Evolutionary conservation across 495 filamentous ascomycete species (phyloP), one percentile per base, ranked within the genome.

Genomic region (Penicillium arizonense): DNA sequence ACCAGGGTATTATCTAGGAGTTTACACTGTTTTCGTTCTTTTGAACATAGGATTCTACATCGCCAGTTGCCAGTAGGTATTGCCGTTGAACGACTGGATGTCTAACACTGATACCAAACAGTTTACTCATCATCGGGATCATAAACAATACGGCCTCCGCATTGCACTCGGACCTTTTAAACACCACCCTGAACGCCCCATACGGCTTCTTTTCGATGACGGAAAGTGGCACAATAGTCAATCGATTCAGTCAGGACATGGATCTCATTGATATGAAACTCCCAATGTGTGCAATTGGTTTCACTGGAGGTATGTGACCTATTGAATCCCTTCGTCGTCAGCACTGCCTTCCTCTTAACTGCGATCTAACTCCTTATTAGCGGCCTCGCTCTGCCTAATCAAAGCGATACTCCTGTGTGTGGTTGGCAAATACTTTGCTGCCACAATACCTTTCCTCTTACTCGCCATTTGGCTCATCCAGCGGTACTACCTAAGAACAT

Each of bases 231-330:
- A 26, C 18, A 1, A 18, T 18, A 18, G 18, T 1, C 18, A 24
- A 41, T 24, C 16, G 38, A 41, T 44, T 44, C 26, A 44, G 14
- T 12, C 42, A 44, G 12, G 42, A 44, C 14, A 44, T 44, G 42
- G 26, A 33, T 4, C 14, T 44, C 7, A 44, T 44, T 20, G 42
- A 44, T 20, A 44, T 44, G 42, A 33, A 9, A 1, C 21, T 44
- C 2, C 42, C 42, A 3, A 33, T 33, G 5, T 4, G 1, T 3
- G 42, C 18, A 1, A 18, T 18, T 18, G 18, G 18, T 1, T 18
- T 18, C 18, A 1, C 18, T 1, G 18, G 18, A 18, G 18, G 18
- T 18, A 18, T 18, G 18, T 18, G 1, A 1, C 18, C 18, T 26
- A 20, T 9, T 44, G 5, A 33, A 44, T 20, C 11, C 26, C 4